A percentile compares a stretch with the other conserved stretches of the same genome.
Evolutionary conservation across 768 basidiomycete species (phyloP).

Genomic region (Udeniomyces megalosporus): DNA sequence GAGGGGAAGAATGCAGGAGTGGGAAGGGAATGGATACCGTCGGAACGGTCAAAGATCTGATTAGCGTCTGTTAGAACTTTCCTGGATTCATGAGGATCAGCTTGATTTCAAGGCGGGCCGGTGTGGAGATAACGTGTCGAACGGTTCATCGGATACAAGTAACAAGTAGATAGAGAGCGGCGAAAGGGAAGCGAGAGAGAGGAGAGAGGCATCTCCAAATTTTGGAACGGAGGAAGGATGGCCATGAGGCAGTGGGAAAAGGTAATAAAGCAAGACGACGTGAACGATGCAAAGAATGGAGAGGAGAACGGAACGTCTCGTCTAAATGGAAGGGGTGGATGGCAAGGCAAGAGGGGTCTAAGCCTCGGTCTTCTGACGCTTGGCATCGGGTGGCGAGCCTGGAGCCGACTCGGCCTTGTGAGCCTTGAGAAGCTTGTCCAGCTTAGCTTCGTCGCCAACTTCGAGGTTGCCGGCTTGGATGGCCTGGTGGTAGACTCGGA

Average conservation of each 20-base stretch:
- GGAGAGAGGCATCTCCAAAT: neutral
- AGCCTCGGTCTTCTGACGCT: neutral
- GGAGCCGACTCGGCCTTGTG: conserved; percentile 3
- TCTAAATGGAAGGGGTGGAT: neutral
- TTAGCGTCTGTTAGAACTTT: no score
- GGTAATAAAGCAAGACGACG: neutral
- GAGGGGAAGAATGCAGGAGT: no score
- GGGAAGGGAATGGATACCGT: no score
- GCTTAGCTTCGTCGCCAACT: conserved; percentile 81
- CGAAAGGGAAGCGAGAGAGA: no score
- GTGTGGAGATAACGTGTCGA: no score
- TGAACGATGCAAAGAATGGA: neutral
- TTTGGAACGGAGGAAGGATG: neutral
- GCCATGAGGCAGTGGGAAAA: no score
- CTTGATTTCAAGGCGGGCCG: no score
- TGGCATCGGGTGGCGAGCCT: neutral
- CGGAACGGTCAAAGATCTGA: no score
- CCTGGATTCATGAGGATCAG: no score
- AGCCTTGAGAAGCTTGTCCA: conserved; percentile 58
- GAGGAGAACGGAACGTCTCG: neutral
- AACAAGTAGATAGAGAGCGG: no score
- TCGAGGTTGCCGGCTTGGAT: conserved; percentile 81
- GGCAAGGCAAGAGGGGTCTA: neutral
- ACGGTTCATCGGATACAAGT: no score
- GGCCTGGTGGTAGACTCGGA: conserved; percentile 88